Evolutionary conservation across 164 flowering plant species (phyloP).

Genomic region (Annona cherimola): DNA sequence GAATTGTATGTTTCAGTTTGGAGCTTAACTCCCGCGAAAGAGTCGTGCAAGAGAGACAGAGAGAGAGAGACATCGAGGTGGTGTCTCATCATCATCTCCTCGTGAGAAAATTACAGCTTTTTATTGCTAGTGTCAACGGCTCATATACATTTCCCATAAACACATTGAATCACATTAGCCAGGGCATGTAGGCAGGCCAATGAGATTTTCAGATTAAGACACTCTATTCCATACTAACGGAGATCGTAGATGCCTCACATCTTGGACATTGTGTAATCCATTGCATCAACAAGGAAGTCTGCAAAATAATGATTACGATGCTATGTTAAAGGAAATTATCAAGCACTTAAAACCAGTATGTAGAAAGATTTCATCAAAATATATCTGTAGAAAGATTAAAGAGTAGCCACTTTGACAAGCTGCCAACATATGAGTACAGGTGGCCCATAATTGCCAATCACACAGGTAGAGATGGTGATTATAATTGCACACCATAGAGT

Average conservation of each 20-base stretch:
- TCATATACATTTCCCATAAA: conserved; percentile 3
- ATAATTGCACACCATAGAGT: no score
- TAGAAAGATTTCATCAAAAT: background rate
- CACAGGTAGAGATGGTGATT: background rate
- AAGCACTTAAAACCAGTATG: no score
- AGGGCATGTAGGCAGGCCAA: background rate
- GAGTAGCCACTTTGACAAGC: background rate
- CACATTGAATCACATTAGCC: background rate
- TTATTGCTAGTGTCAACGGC: background rate
- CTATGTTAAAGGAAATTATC: no score
- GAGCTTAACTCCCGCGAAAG: no score
- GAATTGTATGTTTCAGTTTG: no score
- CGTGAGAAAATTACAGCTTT: conserved; percentile 1
- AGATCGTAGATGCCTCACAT: conserved; percentile 33
- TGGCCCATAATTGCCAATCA: background rate
- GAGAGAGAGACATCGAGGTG: conserved; percentile 48
- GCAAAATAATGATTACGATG: conserved; percentile 12
- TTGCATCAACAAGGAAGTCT: conserved; percentile 76
- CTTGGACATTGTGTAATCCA: conserved; percentile 69
- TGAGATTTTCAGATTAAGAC: background rate
- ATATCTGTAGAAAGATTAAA: background rate
- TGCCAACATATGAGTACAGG: background rate
- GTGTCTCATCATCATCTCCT: conserved; percentile 31
- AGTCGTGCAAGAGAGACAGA: background rate
- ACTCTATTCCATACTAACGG: background rate